Base-by-base conservation (phyloP, 2,329 filamentous ascomycete species). In the Sclerotiophoma versabilis region DNA sequence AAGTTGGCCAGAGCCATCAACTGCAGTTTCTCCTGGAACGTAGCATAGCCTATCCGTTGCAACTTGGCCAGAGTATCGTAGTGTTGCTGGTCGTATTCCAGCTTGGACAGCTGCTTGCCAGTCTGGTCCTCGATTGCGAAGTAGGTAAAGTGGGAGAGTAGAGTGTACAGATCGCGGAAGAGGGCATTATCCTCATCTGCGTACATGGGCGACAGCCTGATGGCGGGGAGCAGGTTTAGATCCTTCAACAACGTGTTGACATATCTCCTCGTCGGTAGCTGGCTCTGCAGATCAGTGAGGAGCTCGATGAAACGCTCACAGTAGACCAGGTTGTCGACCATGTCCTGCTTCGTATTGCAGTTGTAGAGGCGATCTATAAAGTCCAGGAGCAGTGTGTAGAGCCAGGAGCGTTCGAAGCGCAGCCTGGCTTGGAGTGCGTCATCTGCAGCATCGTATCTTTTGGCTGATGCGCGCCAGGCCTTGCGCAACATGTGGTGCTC, bases 231-330 rank as follows among this genome's bases (percentile, higher is more conserved):
- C 19, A 96, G 76, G 71, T 98, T 92, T 38, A 98, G 79, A 71
- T 99, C 93, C 65, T 90, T 87, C 12, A 98, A 76, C 34, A 99
- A 79, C 1, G 91, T 87, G 74, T 97, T 97, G 71, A 96, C 91
- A 72, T 98, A 98, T 74, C 95, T 87, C 64, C 95, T 84, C 3
- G 96, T 99, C 0, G 95, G 95, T 41, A 98, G 80, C 73, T 99
- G 95, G 68, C 93, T 97, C 73, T 96, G 87, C 17, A 99, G 79
- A 71, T 99, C 95, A 8, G 90, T 88, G 41, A 99, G 80, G 45
- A 99, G 88, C 75, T 99, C 95, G 45, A 95, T 77, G 59, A 98
- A 93, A n/a, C 93, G 86, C 75, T 98, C 93, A 72, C 92, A 96
- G 75, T 97, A 99, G 2, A 86, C 77, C 17, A 92, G 73, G 62